These are phyloP conservation scores for Tylopilus vinaceipallidus DNA, from an alignment of 768 basidiomycete species.

Conservation along the genomic window DNA sequence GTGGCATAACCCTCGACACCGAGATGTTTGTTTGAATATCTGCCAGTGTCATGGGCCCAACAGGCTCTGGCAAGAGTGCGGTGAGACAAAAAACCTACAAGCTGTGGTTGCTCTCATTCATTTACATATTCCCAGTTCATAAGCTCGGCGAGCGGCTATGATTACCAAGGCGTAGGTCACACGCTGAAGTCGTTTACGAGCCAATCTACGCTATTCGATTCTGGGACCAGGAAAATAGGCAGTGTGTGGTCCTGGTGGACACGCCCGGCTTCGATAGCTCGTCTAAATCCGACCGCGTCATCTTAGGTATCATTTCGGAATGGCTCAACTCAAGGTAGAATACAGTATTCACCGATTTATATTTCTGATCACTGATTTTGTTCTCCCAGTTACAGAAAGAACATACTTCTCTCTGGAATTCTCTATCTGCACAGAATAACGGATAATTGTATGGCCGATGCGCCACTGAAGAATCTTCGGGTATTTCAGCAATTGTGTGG, in stretches of 20 bases:
- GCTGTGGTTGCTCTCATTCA: too few species aligned
- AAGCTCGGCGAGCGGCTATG: background rate
- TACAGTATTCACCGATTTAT: too few species aligned
- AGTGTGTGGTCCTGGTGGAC: slow-evolving; percentile 20
- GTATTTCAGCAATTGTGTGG: slow-evolving; percentile 33
- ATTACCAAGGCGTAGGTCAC: slow-evolving; percentile 6
- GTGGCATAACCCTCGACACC: too few species aligned
- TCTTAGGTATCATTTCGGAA: slow-evolving; percentile 9
- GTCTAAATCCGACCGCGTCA: slow-evolving; percentile 8
- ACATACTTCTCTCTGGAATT: slow-evolving; percentile 30
- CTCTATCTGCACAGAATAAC: slow-evolving; percentile 41
- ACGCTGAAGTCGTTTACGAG: slow-evolving; percentile 9
- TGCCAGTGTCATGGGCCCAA: too few species aligned
- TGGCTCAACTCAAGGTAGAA: slow-evolving; percentile 16
- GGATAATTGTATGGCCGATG: too few species aligned
- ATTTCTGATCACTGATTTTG: background rate
- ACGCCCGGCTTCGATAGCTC: slow-evolving; percentile 25
- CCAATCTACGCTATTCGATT: slow-evolving; percentile 4
- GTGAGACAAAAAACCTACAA: too few species aligned
- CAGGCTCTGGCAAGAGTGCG: too few species aligned
- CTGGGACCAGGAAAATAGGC: background rate
- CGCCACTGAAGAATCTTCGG: slow-evolving; percentile 32
- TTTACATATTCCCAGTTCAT: slow-evolving; percentile 9
- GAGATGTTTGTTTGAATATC: too few species aligned
- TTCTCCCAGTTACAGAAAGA: slow-evolving; percentile 2